phyloP scores from a whole-genome alignment of 75 land plant genomes.

The Cupressus sempervirens region DNA sequence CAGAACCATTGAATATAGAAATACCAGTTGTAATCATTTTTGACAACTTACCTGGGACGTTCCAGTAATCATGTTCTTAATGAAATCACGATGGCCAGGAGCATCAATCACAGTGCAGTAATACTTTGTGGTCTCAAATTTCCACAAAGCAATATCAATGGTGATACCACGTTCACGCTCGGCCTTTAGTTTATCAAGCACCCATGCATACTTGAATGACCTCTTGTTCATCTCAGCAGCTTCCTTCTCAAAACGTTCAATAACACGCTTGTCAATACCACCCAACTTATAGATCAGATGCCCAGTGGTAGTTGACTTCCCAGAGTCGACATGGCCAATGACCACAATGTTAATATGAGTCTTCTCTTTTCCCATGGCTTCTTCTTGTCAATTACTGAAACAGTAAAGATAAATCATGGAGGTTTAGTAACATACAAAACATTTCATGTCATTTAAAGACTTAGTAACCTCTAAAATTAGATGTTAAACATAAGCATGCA shows the following conservation, averaged over 20 bases:
- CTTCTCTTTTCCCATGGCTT: constrained; percentile 50
- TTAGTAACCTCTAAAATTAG: too few relatives aligned
- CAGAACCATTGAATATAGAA: background rate
- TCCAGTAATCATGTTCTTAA: constrained; percentile 51
- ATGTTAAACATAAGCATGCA: too few relatives aligned
- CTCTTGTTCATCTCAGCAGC: constrained; percentile 59
- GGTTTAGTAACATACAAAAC: too few relatives aligned
- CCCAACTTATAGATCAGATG: constrained; percentile 56
- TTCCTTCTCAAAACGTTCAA: constrained; percentile 52
- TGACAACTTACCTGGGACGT: constrained; percentile 25
- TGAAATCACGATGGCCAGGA: constrained; percentile 42
- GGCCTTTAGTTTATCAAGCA: constrained; percentile 42
- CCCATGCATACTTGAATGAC: constrained; percentile 55
- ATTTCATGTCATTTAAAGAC: too few relatives aligned
- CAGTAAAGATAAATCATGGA: background rate
- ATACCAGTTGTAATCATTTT: too few relatives aligned
- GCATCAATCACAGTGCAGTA: constrained; percentile 54
- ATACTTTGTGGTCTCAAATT: constrained; percentile 43
- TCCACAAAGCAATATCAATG: constrained; percentile 39
- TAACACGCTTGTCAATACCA: constrained; percentile 52
- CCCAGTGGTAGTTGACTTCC: constrained; percentile 54
- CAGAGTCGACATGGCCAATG: constrained; percentile 59
- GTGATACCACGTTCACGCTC: constrained; percentile 46
- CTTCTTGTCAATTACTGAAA: background rate
- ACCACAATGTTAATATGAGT: constrained; percentile 61